Evolutionary conservation across 2,329 filamentous ascomycete species (phyloP).

Genomic region (Dothistroma pini): DNA sequence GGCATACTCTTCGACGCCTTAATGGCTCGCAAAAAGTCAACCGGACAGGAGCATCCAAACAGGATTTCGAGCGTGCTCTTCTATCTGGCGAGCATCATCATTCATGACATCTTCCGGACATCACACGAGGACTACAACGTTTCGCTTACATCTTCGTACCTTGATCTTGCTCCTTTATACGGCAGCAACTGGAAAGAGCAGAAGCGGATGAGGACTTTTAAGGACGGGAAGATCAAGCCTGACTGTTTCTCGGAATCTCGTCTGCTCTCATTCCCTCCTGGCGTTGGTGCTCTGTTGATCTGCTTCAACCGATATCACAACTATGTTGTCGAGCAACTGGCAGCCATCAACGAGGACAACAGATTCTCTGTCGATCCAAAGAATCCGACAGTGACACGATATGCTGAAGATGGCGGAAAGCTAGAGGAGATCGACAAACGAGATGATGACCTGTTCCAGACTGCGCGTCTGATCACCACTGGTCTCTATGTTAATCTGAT

Average conservation of each 20-base stretch:
- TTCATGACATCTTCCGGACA: conserved; percentile 62
- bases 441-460: conserved; percentile 51
- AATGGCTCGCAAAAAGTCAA: conserved; percentile 59
- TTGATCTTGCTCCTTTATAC: conserved; percentile 70
- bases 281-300: conserved; percentile 64
- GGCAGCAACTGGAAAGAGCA: conserved; percentile 66
- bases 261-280: conserved; percentile 63
- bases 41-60: conserved; percentile 59
- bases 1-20: conserved; percentile 65
- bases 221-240: conserved; percentile 65
- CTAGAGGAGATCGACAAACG: conserved; percentile 32
- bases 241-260: conserved; percentile 67
- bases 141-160: conserved; percentile 68
- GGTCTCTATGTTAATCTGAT: conserved; percentile 54
- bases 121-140: conserved; percentile 60
- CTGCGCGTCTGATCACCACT: conserved; percentile 50
- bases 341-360: conserved; percentile 78
- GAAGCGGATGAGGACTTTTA: conserved; percentile 60
- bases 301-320: conserved; percentile 80
- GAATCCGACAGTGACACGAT: conserved; percentile 33
- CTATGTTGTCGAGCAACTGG: conserved; percentile 72
- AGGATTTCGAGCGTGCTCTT: conserved; percentile 73
- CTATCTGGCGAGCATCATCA: conserved; percentile 67
- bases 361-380: conserved; percentile 69
- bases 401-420: conserved; percentile 24